Evolutionary conservation across 176 grass and related monocot genomes (phyloP).

Genomic region (Musa acuminata): DNA sequence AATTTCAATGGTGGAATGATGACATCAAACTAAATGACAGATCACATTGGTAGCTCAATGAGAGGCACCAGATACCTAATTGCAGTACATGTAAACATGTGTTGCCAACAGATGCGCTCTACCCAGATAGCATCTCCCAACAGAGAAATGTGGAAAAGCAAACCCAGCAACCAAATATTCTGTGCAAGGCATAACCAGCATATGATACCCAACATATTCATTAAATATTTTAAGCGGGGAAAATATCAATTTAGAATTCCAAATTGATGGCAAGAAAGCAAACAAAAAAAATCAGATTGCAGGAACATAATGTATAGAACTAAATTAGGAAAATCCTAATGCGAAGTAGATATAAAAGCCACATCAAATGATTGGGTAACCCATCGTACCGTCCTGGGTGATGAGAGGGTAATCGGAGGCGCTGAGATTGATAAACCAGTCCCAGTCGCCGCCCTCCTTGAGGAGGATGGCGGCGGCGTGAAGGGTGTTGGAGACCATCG

Average conservation of each 20-base stretch:
- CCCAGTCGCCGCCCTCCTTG: slow-evolving; percentile 4
- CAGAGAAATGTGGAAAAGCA: background rate
- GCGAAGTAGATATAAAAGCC: background rate
- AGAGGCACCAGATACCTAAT: background rate
- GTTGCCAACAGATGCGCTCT: background rate
- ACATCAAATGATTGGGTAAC: background rate
- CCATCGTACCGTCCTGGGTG: slow-evolving; percentile 7
- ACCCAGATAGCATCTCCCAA: background rate
- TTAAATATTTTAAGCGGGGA: background rate
- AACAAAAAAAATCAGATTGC: background rate
- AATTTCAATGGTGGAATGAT: background rate
- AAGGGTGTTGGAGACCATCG: slow-evolving; percentile 15
- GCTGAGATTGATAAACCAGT: slow-evolving; percentile 20
- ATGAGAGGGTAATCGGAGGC: slow-evolving; percentile 18
- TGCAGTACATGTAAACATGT: background rate
- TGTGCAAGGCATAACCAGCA: background rate
- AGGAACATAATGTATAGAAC: background rate
- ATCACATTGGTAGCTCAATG: background rate
- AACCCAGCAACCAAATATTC: background rate
- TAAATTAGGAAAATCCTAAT: background rate
- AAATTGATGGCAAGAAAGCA: background rate
- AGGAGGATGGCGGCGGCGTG: slow-evolving; percentile 13
- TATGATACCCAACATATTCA: background rate
- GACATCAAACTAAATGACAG: background rate
- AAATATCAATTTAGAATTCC: background rate